phyloP scores from a whole-genome alignment of 2,329 filamentous ascomycete genomes.

The Ophiostoma himal-ulmi region DNA sequence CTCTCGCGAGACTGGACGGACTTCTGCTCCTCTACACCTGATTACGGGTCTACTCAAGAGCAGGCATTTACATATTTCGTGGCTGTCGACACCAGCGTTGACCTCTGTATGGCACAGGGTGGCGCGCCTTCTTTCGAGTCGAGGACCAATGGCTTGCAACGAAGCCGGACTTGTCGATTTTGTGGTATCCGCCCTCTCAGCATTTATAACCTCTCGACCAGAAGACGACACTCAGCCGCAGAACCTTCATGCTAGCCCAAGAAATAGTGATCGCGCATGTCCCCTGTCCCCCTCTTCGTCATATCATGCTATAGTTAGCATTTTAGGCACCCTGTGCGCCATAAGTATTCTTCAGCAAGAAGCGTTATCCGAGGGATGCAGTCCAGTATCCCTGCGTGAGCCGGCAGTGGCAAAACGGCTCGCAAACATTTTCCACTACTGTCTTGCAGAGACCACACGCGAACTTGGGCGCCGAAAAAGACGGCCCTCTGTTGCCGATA shows the following conservation, averaged over 20 bases:
- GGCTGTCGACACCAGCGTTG: conserved; percentile 42
- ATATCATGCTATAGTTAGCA: conserved; percentile 39
- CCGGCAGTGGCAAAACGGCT: conserved; percentile 10
- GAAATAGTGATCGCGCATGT: neutral
- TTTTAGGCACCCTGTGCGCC: conserved; percentile 38
- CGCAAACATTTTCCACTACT: neutral
- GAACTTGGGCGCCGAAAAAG: neutral
- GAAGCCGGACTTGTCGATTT: conserved; percentile 36
- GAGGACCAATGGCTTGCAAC: conserved; percentile 26
- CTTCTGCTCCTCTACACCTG: conserved; percentile 36
- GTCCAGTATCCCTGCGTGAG: too few relatives aligned
- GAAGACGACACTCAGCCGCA: neutral
- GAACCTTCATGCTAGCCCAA: neutral
- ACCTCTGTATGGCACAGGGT: conserved; percentile 38
- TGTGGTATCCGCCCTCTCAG: conserved; percentile 27
- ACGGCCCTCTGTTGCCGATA: neutral
- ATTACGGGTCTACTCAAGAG: conserved; percentile 35
- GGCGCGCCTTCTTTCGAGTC: conserved; percentile 35
- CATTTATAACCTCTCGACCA: conserved; percentile 3
- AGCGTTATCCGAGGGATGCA: neutral
- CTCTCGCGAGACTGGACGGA: conserved; percentile 31
- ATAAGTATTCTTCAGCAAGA: conserved; percentile 33
- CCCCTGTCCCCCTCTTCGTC: conserved; percentile 19
- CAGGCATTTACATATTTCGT: conserved; percentile 37
- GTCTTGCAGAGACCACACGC: neutral